Conservation (phyloP, 2,329 filamentous ascomycete species). For the Aspergillus caelatus region DNA sequence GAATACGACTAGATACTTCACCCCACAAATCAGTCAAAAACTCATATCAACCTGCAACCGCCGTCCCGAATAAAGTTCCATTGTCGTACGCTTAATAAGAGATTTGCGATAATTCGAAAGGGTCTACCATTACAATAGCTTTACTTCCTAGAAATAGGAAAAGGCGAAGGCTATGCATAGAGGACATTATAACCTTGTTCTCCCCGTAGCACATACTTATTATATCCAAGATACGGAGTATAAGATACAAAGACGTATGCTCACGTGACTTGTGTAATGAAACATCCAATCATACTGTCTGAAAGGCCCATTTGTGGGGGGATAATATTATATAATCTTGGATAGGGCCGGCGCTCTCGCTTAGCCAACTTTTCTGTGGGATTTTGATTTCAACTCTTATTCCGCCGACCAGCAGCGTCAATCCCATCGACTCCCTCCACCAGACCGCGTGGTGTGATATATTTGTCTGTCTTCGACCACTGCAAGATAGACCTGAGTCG, state of each 20-base stretch:
- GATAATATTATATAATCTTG: constrained; percentile 33
- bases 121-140: not conserved
- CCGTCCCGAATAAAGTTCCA: not conserved
- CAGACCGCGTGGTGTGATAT: constrained; percentile 44
- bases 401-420: constrained; percentile 37
- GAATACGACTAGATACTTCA: not conserved
- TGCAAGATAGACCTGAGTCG: constrained; percentile 54
- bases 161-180: not conserved
- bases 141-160: not conserved
- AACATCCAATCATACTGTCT: not conserved
- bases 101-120: not conserved
- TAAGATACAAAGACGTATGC: not conserved
- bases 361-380: constrained; percentile 52
- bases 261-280: not conserved
- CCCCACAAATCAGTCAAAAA: not conserved
- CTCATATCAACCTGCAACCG: not conserved
- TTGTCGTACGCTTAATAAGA: not conserved
- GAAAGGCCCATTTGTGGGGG: constrained; percentile 16
- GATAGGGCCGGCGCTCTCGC: constrained; percentile 44
- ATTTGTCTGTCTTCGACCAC: constrained; percentile 45
- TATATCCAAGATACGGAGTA: not conserved
- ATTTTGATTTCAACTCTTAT: constrained; percentile 42
- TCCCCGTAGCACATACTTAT: not conserved
- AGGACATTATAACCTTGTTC: not conserved
- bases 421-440: constrained; percentile 41